Percentiles rank a stretch among this genome's conserved stretches.
These are phyloP conservation scores for Camptophora hylomeconis DNA, from an alignment of 2,329 filamentous ascomycete species.

Conservation along the genomic window DNA sequence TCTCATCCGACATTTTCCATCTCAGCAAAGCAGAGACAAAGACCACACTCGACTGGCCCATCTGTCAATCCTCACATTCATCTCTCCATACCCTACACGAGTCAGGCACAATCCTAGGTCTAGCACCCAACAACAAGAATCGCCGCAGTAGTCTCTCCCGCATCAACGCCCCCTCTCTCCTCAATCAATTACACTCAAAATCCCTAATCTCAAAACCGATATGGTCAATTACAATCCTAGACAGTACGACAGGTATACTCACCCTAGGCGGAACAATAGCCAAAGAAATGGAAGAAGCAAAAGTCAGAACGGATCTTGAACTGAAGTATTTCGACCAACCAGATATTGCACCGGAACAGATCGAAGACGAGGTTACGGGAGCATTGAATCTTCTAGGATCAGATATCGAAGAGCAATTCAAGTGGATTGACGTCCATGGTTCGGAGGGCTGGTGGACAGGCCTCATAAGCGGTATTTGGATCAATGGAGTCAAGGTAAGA, in stretches of 20 bases:
- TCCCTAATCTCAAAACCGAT: constrained; percentile 14
- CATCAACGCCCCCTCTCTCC: constrained; percentile 12
- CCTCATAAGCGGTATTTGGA: constrained; percentile 22
- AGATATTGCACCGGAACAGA: constrained; percentile 7
- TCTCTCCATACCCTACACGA: constrained; percentile 17
- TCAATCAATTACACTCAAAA: constrained; percentile 16
- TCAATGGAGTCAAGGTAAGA: constrained; percentile 19
- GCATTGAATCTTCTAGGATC: constrained; percentile 4
- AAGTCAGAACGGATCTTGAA: constrained; percentile 16
- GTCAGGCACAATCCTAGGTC: constrained; percentile 20
- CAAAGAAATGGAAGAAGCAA: constrained; percentile 15
- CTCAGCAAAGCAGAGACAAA: constrained; percentile 1
- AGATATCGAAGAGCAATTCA: constrained; percentile 17
- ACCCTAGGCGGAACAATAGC: constrained; percentile 21
- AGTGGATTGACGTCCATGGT: constrained; percentile 20
- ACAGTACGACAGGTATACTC: constrained; percentile 19
- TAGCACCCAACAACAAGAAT: constrained; percentile 16
- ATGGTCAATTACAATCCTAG: constrained; percentile 21
- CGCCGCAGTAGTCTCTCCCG: constrained; percentile 15
- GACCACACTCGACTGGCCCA: constrained; percentile 16
- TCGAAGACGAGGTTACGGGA: constrained; percentile 7
- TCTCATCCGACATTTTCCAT: constrained; percentile 14
- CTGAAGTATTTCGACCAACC: constrained; percentile 15
- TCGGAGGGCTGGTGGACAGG: constrained; percentile 23
- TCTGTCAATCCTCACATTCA: constrained; percentile 19